A percentile compares a stretch with the other conserved stretches of the same genome.
Evolutionary conservation across 2,329 filamentous ascomycete genomes (phyloP).

Genomic region (Pseudogymnoascus sp.): DNA sequence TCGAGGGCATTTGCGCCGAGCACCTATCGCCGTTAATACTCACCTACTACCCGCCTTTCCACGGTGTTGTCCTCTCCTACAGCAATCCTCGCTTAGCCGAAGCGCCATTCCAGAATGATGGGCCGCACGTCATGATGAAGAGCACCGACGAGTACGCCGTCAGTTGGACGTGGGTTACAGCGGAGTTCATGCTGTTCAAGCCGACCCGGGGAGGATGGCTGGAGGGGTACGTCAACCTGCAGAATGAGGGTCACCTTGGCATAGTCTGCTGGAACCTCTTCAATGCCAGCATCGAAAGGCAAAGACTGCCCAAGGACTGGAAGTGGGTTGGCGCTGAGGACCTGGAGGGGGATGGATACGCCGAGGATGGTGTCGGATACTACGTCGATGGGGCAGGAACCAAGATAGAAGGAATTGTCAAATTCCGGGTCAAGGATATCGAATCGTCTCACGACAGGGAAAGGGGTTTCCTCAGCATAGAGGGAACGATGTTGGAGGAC

Average conservation of each 20-base stretch:
- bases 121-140: conserved; percentile 38
- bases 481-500: conserved; percentile 73
- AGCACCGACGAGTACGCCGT: conserved; percentile 76
- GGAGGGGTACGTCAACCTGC: conserved; percentile 74
- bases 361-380: conserved; percentile 55
- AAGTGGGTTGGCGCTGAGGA: conserved; percentile 55
- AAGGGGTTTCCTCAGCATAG: conserved; percentile 74
- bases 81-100: conserved; percentile 59
- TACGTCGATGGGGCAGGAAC: conserved; percentile 67
- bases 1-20: conserved; percentile 64
- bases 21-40: conserved; percentile 68
- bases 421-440: conserved; percentile 76
- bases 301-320: conserved; percentile 70
- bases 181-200: conserved; percentile 75
- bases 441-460: conserved; percentile 69
- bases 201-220: conserved; percentile 66
- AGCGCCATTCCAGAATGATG: conserved; percentile 42
- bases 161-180: conserved; percentile 80
- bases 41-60: conserved; percentile 64
- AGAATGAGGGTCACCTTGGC: conserved; percentile 82
- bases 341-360: conserved; percentile 32
- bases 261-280: conserved; percentile 87
- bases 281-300: conserved; percentile 76
- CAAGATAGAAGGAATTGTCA: conserved; percentile 60
- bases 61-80: conserved; percentile 69